Evolutionary conservation across 169 alveolate genomes (phyloP), one percentile per base, ranked within the genome.

Genomic region (Eimeria maxima): DNA sequence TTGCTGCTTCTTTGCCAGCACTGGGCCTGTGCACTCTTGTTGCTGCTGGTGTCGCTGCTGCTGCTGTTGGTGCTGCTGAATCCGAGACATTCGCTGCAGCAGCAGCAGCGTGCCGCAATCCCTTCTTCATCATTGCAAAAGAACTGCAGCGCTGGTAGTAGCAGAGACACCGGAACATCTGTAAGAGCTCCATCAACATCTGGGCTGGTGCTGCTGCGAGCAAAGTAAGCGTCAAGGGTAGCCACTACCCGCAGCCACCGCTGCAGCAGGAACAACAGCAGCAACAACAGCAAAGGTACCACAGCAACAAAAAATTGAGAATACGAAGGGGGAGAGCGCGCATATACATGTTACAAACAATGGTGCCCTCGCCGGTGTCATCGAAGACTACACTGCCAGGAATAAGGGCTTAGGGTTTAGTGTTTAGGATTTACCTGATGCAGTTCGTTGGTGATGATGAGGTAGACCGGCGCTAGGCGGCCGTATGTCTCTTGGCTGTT

Each of bases 91-190:
- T 18, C 89, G 38, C 76, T 55, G 95, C 95, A 90, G 89, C 95
- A 90, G 95, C 95, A 90, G 76, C 74, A 69, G 89, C 86, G 83
- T 33, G 95, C 95, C n/a, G 95, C 81, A 69, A 47, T 60, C 65
- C 74, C 95, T 24, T 90, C 95, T 20, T 69, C 95, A n/a, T 47
- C 95, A 42, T 38, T 53, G 60, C 95, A 90, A 42, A 67, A 90
- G 89, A 90, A 90, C 88, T 90, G 86, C 53, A 90, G 95, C n/a
- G 89, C 95, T 42, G 95, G 95, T n/a, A 90, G 95, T 73, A 90
- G 95, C 67, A 71, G 38, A 29, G 95, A 90, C 60, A 60, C 47
- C 38, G 95, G 95, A 7, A 90, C 33, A 47, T 90, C 89, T 3
- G 95, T 67, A 10, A 90, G 76, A 1, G 95, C 95, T 7, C 74